Conservation (phyloP, 306 rosid species). For the Cotoneaster glaucophyllus region DNA sequence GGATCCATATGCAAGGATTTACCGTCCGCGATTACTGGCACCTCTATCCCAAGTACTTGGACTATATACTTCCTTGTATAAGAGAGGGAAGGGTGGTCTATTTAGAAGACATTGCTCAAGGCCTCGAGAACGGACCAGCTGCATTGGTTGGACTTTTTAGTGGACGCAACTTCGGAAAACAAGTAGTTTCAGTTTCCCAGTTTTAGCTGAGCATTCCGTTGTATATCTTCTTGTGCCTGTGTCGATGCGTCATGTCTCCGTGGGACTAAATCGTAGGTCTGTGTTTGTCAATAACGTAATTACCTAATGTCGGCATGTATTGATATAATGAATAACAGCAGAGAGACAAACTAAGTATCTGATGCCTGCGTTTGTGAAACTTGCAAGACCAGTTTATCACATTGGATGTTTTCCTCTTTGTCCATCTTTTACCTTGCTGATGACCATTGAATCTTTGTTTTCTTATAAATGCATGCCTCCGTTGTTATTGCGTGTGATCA, state of each 20-base stretch:
- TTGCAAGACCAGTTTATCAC: too few relatives aligned
- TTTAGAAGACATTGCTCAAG: slow-evolving; percentile 6
- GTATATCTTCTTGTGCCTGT: not conserved
- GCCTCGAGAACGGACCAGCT: slow-evolving; percentile 9
- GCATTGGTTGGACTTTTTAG: not conserved
- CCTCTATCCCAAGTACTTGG: slow-evolving; percentile 11
- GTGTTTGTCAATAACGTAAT: not conserved
- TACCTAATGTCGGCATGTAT: not conserved
- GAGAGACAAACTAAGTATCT: too few relatives aligned
- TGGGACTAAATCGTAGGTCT: too few relatives aligned
- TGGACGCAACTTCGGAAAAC: slow-evolving; percentile 20
- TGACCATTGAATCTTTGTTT: too few relatives aligned
- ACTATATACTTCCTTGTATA: not conserved
- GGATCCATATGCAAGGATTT: slow-evolving; percentile 8
- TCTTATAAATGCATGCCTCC: too few relatives aligned
- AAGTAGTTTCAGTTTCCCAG: slow-evolving; percentile 13
- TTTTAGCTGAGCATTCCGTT: not conserved
- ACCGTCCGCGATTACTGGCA: not conserved
- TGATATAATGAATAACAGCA: too few relatives aligned
- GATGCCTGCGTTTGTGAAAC: too few relatives aligned
- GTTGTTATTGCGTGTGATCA: too few relatives aligned
- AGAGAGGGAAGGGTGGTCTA: slow-evolving; percentile 9
- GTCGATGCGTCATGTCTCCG: not conserved
- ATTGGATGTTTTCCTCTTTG: too few relatives aligned
- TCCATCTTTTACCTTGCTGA: too few relatives aligned